phyloP scores from a whole-genome alignment of 306 rosid species.

The Parietaria judaica region DNA sequence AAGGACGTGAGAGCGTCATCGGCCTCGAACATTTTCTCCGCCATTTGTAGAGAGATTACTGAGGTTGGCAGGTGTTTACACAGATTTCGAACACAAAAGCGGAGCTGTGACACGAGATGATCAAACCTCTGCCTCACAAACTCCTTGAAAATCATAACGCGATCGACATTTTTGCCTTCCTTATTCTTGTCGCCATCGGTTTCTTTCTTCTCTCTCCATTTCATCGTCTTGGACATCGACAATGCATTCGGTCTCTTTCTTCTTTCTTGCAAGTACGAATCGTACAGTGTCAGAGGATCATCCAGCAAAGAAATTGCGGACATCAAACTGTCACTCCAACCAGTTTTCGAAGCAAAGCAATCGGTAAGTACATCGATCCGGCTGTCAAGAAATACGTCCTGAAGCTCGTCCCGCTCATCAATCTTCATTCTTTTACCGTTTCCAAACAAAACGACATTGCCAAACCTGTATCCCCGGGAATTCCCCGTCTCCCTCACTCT shows the following conservation, averaged over 20 bases:
- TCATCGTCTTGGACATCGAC: no score
- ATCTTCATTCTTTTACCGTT: conserved; percentile 22
- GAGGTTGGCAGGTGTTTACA: conserved; percentile 48
- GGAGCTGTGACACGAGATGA: conserved; percentile 9
- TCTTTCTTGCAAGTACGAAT: conserved; percentile 1
- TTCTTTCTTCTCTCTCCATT: neutral
- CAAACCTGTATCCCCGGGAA: conserved; percentile 13
- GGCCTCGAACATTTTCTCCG: conserved; percentile 16
- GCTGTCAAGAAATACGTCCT: conserved; percentile 18
- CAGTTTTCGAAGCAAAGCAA: neutral
- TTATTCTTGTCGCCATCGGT: no score
- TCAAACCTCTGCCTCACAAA: conserved; percentile 23
- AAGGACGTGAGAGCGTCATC: conserved; percentile 20
- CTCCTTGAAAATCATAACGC: conserved; percentile 18
- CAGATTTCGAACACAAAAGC: conserved; percentile 10
- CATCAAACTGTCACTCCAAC: conserved; percentile 17
- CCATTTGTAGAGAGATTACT: conserved; percentile 13
- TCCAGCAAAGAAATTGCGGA: conserved; percentile 22
- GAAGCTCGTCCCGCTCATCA: conserved; percentile 6
- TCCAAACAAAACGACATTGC: conserved; percentile 30
- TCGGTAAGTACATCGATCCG: conserved; percentile 4
- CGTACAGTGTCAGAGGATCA: conserved; percentile 22
- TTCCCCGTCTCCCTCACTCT: neutral
- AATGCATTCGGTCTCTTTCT: neutral
- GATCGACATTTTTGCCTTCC: no score